A percentile compares a stretch with the other conserved stretches of the same genome.
Conservation (phyloP, 148 eudicot species). For the Diospyros lotus region DNA sequence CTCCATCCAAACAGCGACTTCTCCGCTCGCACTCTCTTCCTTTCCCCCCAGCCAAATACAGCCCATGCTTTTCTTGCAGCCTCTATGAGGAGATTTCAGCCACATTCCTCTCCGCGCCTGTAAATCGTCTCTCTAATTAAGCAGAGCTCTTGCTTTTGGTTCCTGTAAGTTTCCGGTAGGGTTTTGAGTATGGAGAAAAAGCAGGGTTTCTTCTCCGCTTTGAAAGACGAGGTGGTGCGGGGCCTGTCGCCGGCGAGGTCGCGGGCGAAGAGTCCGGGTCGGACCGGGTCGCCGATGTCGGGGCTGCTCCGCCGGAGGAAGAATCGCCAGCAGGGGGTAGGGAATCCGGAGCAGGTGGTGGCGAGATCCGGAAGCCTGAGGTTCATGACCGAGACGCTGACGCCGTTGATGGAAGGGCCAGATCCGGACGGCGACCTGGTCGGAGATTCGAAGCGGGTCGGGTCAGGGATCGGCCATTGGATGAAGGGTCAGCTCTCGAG, state of each 20-base stretch:
- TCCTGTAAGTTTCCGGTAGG: background rate
- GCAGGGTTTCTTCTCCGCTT: conserved; percentile 69
- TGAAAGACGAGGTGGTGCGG: conserved; percentile 71
- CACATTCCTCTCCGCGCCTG: background rate
- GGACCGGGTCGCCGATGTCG: conserved; percentile 59
- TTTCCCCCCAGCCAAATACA: background rate
- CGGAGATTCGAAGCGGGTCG: conserved; percentile 48
- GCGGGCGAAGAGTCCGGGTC: conserved; percentile 46
- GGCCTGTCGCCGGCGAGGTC: conserved; percentile 78
- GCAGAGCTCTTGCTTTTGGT: background rate
- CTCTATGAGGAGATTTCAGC: conserved; percentile 5
- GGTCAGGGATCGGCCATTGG: conserved; percentile 36
- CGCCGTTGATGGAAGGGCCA: conserved; percentile 77
- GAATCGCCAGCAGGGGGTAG: conserved; percentile 13
- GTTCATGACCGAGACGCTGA: conserved; percentile 42
- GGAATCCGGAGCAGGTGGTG: conserved; percentile 24
- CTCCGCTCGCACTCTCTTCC: background rate
- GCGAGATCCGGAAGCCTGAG: conserved; percentile 51
- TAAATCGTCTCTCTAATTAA: background rate
- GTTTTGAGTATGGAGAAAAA: conserved; percentile 51
- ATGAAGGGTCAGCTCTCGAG: conserved; percentile 27
- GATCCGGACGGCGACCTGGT: conserved; percentile 46
- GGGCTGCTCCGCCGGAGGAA: conserved; percentile 41
- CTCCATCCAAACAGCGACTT: background rate
- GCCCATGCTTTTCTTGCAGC: background rate